Conservation (phyloP, 2,329 filamentous ascomycete genomes). For the Diaporthe nobilis region DNA sequence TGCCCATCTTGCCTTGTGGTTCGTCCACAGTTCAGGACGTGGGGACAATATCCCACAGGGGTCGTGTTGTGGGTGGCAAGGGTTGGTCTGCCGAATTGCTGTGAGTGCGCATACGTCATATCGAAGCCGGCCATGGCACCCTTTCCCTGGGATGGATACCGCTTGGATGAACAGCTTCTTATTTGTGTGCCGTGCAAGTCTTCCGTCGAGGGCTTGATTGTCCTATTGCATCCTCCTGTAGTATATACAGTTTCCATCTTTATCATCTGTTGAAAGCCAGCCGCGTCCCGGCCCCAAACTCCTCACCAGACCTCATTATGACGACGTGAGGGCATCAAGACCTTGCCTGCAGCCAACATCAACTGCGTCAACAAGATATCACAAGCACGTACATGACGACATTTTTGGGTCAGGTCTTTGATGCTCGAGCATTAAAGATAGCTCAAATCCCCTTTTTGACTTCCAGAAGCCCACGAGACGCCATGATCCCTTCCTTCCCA, state of each 20-base stretch:
- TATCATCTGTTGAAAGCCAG: neutral
- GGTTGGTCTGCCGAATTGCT: neutral
- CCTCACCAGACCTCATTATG: constrained; percentile 2
- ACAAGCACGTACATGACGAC: constrained; percentile 25
- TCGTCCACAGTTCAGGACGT: neutral
- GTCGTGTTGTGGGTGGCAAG: neutral
- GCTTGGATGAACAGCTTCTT: neutral
- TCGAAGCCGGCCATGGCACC: neutral
- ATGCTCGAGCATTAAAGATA: neutral
- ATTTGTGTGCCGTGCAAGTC: no score
- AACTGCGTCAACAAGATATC: neutral
- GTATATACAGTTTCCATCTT: neutral
- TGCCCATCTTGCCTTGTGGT: neutral
- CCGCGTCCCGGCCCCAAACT: neutral
- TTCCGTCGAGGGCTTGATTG: neutral
- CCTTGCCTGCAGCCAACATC: neutral
- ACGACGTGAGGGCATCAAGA: constrained; percentile 27
- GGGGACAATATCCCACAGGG: neutral
- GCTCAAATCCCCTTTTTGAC: neutral
- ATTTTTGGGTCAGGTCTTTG: neutral
- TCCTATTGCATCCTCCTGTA: neutral
- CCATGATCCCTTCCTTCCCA: neutral
- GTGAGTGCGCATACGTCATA: constrained; percentile 14
- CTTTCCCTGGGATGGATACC: neutral
- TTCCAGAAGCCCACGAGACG: neutral